These are phyloP conservation scores for Neohortaea acidophila DNA, from an alignment of 495 filamentous ascomycete genomes.

Conservation along the genomic window DNA sequence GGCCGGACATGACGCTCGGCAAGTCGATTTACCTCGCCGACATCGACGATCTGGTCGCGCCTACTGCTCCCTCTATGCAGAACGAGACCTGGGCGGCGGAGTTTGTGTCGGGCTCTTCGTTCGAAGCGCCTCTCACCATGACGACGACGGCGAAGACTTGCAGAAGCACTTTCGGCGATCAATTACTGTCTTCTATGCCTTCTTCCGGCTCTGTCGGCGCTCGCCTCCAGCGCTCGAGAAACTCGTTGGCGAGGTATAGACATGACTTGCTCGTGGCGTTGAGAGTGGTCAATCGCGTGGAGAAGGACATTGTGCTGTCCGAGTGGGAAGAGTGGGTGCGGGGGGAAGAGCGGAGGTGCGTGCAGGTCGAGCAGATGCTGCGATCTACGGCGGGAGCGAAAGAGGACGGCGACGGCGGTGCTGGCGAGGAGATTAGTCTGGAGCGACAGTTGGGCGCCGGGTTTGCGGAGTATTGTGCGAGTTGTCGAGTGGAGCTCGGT, in stretches of 20 bases:
- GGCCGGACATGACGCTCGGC: slow-evolving; percentile 63
- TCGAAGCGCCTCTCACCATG: neutral
- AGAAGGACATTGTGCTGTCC: slow-evolving; percentile 62
- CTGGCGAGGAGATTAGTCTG: neutral
- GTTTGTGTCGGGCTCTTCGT: neutral
- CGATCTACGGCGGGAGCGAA: neutral
- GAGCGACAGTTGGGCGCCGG: slow-evolving; percentile 6
- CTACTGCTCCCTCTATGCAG: slow-evolving; percentile 4
- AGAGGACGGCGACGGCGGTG: neutral
- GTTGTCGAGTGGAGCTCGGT: slow-evolving; percentile 7
- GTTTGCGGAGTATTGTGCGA: slow-evolving; percentile 10
- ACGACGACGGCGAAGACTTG: slow-evolving; percentile 20
- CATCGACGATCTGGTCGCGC: slow-evolving; percentile 42
- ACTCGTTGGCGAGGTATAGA: slow-evolving; percentile 69
- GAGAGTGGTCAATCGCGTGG: slow-evolving; percentile 76
- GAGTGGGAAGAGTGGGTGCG: slow-evolving; percentile 88
- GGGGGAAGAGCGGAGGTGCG: slow-evolving; percentile 55
- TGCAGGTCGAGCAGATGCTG: slow-evolving; percentile 41
- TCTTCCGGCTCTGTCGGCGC: slow-evolving; percentile 33
- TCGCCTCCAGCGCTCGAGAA: slow-evolving; percentile 59
- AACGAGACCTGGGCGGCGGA: neutral
- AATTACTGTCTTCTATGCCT: slow-evolving; percentile 9
- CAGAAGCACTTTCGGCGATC: slow-evolving; percentile 13
- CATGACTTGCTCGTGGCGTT: slow-evolving; percentile 85
- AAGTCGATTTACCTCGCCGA: slow-evolving; percentile 72